Percentiles rank a stretch among this genome's conserved stretches.
These are phyloP conservation scores for Thelonectria discophora DNA, from an alignment of 2,329 filamentous ascomycete species.

Conservation along the genomic window DNA sequence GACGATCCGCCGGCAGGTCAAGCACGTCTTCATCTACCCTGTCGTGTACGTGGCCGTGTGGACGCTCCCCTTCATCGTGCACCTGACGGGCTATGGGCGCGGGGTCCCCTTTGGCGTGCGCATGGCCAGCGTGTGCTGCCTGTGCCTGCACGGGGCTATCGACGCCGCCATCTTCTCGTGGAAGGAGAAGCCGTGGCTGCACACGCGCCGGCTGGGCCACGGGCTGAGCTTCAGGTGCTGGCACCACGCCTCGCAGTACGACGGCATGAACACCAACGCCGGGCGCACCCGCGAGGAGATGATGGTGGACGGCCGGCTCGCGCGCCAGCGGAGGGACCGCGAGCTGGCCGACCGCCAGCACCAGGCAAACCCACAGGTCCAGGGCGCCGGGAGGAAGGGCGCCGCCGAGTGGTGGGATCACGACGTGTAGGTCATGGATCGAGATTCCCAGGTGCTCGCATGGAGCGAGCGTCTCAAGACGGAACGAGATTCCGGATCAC, in stretches of 20 bases:
- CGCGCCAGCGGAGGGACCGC: slow-evolving; percentile 57
- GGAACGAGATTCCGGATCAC: too few species aligned
- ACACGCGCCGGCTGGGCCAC: slow-evolving; percentile 29
- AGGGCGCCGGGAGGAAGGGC: slow-evolving; percentile 17
- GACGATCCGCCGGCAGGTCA: slow-evolving; percentile 72
- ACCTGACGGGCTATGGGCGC: slow-evolving; percentile 56
- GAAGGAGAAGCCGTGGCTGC: slow-evolving; percentile 75
- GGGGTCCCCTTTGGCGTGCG: slow-evolving; percentile 65
- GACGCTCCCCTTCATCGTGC: slow-evolving; percentile 74
- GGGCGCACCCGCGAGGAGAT: slow-evolving; percentile 63
- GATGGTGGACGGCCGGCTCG: slow-evolving; percentile 58
- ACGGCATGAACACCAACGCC: slow-evolving; percentile 33
- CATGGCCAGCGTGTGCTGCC: slow-evolving; percentile 63
- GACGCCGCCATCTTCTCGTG: slow-evolving; percentile 74
- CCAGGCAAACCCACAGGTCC: neutral
- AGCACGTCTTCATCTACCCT: slow-evolving; percentile 80
- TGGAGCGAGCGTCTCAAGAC: too few species aligned
- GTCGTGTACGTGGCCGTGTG: slow-evolving; percentile 76
- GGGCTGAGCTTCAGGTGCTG: slow-evolving; percentile 28
- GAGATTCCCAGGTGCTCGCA: too few species aligned
- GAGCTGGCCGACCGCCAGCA: slow-evolving; percentile 50
- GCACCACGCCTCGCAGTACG: slow-evolving; percentile 20
- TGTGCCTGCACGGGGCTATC: slow-evolving; percentile 72
- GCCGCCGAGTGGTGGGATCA: slow-evolving; percentile 46
- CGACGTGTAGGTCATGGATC: slow-evolving; percentile 20